phyloP scores from a whole-genome alignment of 2,329 filamentous ascomycete species.

The Arthrobotrys musiformis region DNA sequence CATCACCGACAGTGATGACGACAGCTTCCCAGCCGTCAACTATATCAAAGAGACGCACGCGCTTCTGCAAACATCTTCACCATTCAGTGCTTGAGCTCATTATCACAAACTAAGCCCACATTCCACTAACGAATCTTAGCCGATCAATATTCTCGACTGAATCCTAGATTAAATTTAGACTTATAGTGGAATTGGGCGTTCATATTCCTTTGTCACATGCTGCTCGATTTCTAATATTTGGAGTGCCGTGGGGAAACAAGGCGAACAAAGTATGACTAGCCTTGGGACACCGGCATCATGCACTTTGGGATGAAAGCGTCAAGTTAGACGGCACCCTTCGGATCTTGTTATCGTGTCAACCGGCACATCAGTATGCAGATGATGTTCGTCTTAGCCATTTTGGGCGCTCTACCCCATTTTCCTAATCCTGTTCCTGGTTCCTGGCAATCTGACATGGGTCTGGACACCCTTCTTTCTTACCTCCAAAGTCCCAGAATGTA shows the following conservation, averaged over 20 bases:
- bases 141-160: constrained; percentile 32
- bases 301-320: constrained; percentile 49
- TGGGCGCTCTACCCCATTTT: constrained; percentile 44
- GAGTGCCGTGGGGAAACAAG: constrained; percentile 47
- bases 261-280: constrained; percentile 33
- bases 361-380: constrained; percentile 51
- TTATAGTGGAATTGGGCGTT: background rate
- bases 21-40: constrained; percentile 21
- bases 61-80: background rate
- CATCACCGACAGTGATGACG: constrained; percentile 33
- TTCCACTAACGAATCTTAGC: constrained; percentile 6
- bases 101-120: constrained; percentile 20
- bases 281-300: constrained; percentile 31
- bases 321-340: constrained; percentile 51
- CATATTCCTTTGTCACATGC: constrained; percentile 26
- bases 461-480: constrained; percentile 49
- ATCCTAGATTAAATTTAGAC: constrained; percentile 27
- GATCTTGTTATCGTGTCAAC: constrained; percentile 47
- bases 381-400: constrained; percentile 51
- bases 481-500: constrained; percentile 32
- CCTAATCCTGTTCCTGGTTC: constrained; percentile 54
- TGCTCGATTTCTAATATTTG: constrained; percentile 26
- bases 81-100: background rate
- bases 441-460: constrained; percentile 55
- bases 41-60: constrained; percentile 16